These are phyloP conservation scores for Nelumbo lutea DNA, from an alignment of 164 flowering plant genomes.

Conservation along the genomic window DNA sequence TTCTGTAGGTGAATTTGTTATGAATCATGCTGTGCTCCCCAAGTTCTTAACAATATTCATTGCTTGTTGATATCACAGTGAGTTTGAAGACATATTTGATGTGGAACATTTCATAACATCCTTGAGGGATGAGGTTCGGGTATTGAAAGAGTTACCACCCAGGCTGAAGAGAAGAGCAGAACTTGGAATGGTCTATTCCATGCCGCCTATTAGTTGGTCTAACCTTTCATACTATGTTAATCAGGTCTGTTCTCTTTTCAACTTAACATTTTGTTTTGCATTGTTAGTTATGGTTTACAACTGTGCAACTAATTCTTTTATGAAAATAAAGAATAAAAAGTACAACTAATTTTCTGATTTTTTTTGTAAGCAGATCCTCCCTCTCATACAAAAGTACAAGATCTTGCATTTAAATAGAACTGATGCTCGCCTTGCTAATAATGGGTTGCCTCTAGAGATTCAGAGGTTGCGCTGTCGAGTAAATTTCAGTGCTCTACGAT, in stretches of 20 bases:
- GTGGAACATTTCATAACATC: constrained; percentile 87
- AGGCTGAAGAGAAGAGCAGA: constrained; percentile 69
- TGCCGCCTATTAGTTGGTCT: constrained; percentile 97
- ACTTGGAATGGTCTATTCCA: constrained; percentile 44
- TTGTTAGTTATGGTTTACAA: background rate
- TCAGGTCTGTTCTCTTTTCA: constrained; percentile 36
- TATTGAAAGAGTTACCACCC: constrained; percentile 78
- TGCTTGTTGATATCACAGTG: constrained; percentile 40
- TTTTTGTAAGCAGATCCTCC: constrained; percentile 61
- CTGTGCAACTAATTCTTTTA: no score
- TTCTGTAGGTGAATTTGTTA: background rate
- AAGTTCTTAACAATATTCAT: background rate
- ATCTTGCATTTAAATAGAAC: constrained; percentile 82
- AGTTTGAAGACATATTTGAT: constrained; percentile 90
- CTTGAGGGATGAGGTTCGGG: constrained; percentile 80
- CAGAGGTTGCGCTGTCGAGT: constrained; percentile 92
- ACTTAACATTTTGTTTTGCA: background rate
- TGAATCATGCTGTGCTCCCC: background rate
- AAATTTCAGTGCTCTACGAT: constrained; percentile 67
- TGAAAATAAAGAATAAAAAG: background rate
- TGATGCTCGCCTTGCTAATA: constrained; percentile 86
- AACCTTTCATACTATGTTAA: constrained; percentile 69
- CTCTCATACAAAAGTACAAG: constrained; percentile 72
- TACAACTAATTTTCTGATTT: background rate
- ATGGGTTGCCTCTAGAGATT: constrained; percentile 64